Conservation (phyloP, 805 yeast genomes). For the Phaffomyces thermotolerans region DNA sequence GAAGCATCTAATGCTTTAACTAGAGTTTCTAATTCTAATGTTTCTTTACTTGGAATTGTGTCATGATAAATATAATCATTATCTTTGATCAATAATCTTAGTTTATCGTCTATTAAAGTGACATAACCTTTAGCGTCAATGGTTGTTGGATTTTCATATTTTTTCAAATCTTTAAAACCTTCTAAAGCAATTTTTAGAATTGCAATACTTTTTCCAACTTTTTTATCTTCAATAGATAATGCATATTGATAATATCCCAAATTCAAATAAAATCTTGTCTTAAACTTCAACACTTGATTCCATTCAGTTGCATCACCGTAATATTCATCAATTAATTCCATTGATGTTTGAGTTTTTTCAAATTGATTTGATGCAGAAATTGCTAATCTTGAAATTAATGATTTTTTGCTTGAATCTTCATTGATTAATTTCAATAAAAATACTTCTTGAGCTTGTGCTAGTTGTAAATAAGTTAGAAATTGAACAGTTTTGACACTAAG, state of each 20-base stretch:
- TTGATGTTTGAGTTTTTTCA: constrained; percentile 40
- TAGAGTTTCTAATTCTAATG: constrained; percentile 42
- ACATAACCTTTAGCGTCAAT: constrained; percentile 28
- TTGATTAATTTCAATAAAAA: constrained; percentile 56
- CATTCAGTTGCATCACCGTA: constrained; percentile 43
- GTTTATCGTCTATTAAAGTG: constrained; percentile 29
- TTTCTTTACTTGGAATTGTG: constrained; percentile 50
- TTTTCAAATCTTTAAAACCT: constrained; percentile 23
- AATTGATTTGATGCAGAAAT: constrained; percentile 51
- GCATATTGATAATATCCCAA: constrained; percentile 57
- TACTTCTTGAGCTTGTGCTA: constrained; percentile 87
- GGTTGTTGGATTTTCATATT: constrained; percentile 27
- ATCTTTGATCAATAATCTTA: constrained; percentile 54
- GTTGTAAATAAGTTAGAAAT: constrained; percentile 55
- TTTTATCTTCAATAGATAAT: constrained; percentile 44
- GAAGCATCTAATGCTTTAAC: constrained; percentile 66
- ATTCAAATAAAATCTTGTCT: constrained; percentile 48
- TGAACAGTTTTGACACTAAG: constrained; percentile 59
- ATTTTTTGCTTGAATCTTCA: constrained; percentile 42
- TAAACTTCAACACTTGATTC: constrained; percentile 43
- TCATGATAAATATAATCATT: constrained; percentile 89
- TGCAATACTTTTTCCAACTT: constrained; percentile 75
- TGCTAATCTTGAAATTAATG: constrained; percentile 73
- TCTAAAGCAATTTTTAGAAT: constrained; percentile 46
- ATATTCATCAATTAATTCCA: constrained; percentile 32